Conservation (phyloP, 192 early-diverging fungal species). For the Coemansia sp. region DNA sequence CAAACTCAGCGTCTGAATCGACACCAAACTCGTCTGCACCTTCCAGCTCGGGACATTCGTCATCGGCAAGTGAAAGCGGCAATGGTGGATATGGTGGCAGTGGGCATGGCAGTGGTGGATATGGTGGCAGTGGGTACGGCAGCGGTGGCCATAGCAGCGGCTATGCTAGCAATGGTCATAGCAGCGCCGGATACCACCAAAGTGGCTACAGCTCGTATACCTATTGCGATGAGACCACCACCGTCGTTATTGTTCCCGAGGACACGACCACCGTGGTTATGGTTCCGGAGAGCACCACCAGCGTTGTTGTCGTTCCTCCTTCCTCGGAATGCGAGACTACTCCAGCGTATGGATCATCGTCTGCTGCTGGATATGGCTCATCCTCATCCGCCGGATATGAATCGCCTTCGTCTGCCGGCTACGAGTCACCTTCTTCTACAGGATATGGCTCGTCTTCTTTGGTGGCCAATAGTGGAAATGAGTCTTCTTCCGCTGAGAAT, state of each 20-base stretch:
- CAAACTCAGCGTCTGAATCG: background rate
- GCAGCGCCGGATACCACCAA: background rate
- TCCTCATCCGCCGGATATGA: background rate
- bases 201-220: constrained; percentile 14
- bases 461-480: no score
- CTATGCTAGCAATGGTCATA: background rate
- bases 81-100: background rate
- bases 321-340: background rate
- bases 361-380: background rate
- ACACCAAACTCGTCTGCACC: background rate
- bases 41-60: background rate
- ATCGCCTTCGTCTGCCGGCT: background rate
- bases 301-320: constrained; percentile 28
- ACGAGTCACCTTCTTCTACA: background rate
- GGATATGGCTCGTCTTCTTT: background rate
- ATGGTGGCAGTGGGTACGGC: background rate
- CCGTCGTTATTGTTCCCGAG: background rate
- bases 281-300: constrained; percentile 11
- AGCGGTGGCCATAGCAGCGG: background rate
- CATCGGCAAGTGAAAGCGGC: background rate
- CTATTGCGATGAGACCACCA: constrained; percentile 11
- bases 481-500: background rate
- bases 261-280: background rate
- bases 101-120: no score
- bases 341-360: background rate